Evolutionary conservation across 1,284 basidiomycete species (phyloP), one percentile per base, ranked within the genome.

Genomic region (Ustilago nuda): DNA sequence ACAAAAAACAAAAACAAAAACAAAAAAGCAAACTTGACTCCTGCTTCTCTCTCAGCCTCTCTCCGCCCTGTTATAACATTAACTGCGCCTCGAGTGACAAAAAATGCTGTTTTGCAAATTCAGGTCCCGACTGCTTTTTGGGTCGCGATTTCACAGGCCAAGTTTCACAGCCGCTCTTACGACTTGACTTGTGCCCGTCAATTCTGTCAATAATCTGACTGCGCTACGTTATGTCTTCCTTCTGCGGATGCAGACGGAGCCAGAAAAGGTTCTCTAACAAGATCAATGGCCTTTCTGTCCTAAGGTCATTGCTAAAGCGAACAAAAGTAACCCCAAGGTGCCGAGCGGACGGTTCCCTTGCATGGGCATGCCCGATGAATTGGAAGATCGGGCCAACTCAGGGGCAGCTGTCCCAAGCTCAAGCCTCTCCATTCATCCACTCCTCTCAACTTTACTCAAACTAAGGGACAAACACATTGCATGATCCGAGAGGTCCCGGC

Each of bases 131-230:
- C 60, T 23, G 39, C 35, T 9, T 19, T 27, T 13, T 45, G 33
- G 15, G 12, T 13, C 3, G 12, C 51, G 51, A 61, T 62, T 62
- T 62, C 53, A 62, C 60, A 61, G 61, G 61, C 61, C 56, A 58
- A 41, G 30, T 12, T 13, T 11, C 19, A 3, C 36, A 37, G 7
- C 45, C 45, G 45, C 45, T 11, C 41, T 45, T 17, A 17, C 7
- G 0, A 37, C 36, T 27, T 27, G 23, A 27, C 23, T 27, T 27
- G 23, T 3, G 23, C 23, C 23, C 23, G 23, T 27, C 23, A 27
- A 27, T 27, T 27, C 23, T 27, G 23, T 27, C 23, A 27, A 27
- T 37, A 37, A 37, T 4, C 36, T 9, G 36, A 5, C 23, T 27
- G 23, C 23, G 23, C 23, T 27, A 27, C 23, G 3, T 3, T 27